Evolutionary conservation across 805 yeast species (phyloP), one percentile per base, ranked within the genome.

Genomic region (Hagleromyces aurorensis): DNA sequence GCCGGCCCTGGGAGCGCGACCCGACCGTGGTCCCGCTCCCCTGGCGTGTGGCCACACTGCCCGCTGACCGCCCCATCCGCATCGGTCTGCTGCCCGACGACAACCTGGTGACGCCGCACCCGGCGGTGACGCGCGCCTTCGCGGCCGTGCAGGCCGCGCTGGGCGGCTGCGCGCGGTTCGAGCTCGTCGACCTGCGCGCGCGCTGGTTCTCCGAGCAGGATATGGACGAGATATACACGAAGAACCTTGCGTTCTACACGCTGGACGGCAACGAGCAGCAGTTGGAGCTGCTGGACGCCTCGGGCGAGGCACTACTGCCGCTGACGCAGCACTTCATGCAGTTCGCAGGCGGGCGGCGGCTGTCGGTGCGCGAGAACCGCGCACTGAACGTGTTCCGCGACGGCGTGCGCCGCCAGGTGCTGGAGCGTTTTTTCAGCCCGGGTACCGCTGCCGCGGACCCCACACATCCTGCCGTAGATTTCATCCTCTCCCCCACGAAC

Each of bases 221-320:
- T 12, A 48, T 48, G 53, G 41, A 39, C 12, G 15, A 23, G 9
- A 41, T 46, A 14, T 38, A 41, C 29, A 35, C 31, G 15, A 29
- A 40, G 11, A 46, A 36, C 22, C 25, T 42, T 6, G 52, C 42
- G 2, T 37, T 78, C 56, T 82, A 78, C 55, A 61, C 64, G 8
- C 67, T 74, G 41, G 93, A 83, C 53, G 89, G 89, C 27, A 80
- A 78, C 50, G 52, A 58, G 37, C 69, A 64, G 34, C 77, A 75
- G 46, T 61, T 66, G 29, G 64, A 62, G 26, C 50, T 71, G 44
- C 51, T 81, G 37, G 55, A 61, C 12, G 67, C 58, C 4, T 72
- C 81, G 9, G 87, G 89, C 24, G 89, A 83, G 52, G 87, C 87
- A 19, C 54, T 76, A 34, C 52, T 61, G 10, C 75, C 75, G 36